Evolutionary conservation across 495 filamentous ascomycete genomes (phyloP), one percentile per base, ranked within the genome.

Genomic region (Astrothelium subdiscretum): DNA sequence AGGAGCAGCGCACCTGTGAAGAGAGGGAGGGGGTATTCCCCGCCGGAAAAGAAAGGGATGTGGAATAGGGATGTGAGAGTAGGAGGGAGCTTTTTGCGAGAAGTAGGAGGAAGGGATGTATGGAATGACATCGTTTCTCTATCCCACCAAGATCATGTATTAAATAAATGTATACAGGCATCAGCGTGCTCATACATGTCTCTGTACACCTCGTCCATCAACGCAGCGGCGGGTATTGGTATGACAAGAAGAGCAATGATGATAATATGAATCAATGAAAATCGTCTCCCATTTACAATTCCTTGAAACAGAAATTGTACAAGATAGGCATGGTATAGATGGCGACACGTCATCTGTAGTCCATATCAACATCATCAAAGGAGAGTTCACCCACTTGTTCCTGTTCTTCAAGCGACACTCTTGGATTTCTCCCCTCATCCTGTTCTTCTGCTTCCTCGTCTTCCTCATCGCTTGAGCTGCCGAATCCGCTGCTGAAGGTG

Each of bases 381-480:
- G 78, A 76, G 75, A 77, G 69, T 70, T 79, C 78, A 86, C 85
- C 82, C 77, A 87, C 85, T 80, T 86, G 81, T 72, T 88, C 85
- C 64, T 77, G 71, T 61, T 82, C 80, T 29, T 66, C 67, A 59
- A 72, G 64, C 31, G 67, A 66, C 62, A 65, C 61, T 44, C 59
- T 63, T 44, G 67, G 58, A 57, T 35, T n/a, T 11, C 32, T 35
- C 38, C 32, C 59, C 10, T 94, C 91, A 62, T 87, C 89, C 58
- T 92, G 91, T 57, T 94, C 91, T 59, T 91, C 88, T 82, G 89
- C 86, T 64, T 98, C 94, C 67, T 97, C 94, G 65, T 98, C 94
- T 61, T 97, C 94, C 67, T 97, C 94, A 66, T 95, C 91, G 69
- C 91, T 96, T 13, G 90, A 95, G 75, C 88, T 94, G 66, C 88